phyloP scores from a whole-genome alignment of 2,329 filamentous ascomycete genomes.

The Venturia asperata region DNA sequence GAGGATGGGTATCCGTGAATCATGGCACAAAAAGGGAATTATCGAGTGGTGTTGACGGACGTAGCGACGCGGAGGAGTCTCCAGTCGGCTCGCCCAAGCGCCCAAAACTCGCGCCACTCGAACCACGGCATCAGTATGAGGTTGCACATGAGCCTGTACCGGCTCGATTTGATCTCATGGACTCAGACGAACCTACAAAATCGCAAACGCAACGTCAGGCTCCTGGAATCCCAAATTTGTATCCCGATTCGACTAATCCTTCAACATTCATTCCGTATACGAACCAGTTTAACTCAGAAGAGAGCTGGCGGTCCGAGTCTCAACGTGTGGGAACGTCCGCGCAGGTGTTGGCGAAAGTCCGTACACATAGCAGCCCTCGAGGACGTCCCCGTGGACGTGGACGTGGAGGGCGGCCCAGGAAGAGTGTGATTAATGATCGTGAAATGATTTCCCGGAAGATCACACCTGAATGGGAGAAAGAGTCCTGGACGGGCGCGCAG shows the following conservation, averaged over 20 bases:
- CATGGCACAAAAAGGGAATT: conserved; percentile 17
- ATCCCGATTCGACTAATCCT: conserved; percentile 17
- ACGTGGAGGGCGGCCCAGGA: conserved; percentile 34
- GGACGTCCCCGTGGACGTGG: conserved; percentile 31
- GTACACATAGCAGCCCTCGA: conserved; percentile 9
- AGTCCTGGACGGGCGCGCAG: conserved; percentile 33
- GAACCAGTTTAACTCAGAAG: conserved; percentile 14
- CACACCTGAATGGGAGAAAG: conserved; percentile 38
- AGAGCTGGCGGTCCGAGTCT: conserved; percentile 18
- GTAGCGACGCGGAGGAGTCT: conserved; percentile 6
- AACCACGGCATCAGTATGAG: conserved; percentile 19
- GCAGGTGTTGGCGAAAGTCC: neutral
- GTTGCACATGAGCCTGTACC: neutral
- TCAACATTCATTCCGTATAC: conserved; percentile 17
- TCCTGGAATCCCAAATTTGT: neutral
- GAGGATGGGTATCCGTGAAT: conserved; percentile 20
- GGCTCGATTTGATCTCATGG: conserved; percentile 14
- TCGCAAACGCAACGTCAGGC: conserved; percentile 13
- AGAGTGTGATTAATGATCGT: conserved; percentile 28
- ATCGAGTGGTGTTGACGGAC: conserved; percentile 14
- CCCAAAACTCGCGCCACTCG: conserved; percentile 21
- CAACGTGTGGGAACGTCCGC: conserved; percentile 7
- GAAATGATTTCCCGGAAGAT: conserved; percentile 25
- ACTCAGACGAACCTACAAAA: conserved; percentile 12
- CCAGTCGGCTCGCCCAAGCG: conserved; percentile 21